These are phyloP conservation scores for Monosporozyma siamensis DNA, from an alignment of 805 yeast species.

Conservation along the genomic window DNA sequence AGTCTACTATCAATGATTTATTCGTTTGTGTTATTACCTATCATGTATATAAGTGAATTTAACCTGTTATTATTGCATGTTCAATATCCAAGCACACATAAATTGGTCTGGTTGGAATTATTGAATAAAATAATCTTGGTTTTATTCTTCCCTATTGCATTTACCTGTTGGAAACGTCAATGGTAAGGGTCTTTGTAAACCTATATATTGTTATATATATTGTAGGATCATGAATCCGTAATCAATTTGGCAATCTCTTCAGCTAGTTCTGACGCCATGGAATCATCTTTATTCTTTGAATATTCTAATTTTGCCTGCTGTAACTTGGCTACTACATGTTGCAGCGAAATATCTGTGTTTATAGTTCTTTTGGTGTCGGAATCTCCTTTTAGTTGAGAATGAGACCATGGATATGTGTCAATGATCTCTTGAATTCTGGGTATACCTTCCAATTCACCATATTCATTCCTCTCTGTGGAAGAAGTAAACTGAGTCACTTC, in stretches of 20 bases:
- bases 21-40: conserved; percentile 17
- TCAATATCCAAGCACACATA: conserved; percentile 20
- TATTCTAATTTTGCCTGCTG: conserved; percentile 16
- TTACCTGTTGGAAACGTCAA: conserved; percentile 8
- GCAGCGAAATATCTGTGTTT: background rate
- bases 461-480: background rate
- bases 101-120: conserved; percentile 16
- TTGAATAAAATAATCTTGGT: conserved; percentile 21
- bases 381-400: conserved; percentile 8
- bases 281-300: conserved; percentile 12
- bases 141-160: conserved; percentile 21
- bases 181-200: background rate
- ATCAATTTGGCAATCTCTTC: conserved; percentile 14
- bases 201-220: background rate
- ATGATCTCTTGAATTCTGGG: conserved; percentile 38
- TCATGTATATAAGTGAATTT: conserved; percentile 25
- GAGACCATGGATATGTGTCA: conserved; percentile 42
- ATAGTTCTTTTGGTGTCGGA: no score
- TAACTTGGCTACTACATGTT: conserved; percentile 10
- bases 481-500: conserved; percentile 10
- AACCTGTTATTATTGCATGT: conserved; percentile 22
- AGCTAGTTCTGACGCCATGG: conserved; percentile 17
- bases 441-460: conserved; percentile 35
- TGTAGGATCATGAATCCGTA: background rate
- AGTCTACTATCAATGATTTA: conserved; percentile 15